Evolutionary conservation across 2,329 filamentous ascomycete genomes (phyloP), one percentile per base, ranked within the genome.

Genomic region (Coniochaeta ligniaria): DNA sequence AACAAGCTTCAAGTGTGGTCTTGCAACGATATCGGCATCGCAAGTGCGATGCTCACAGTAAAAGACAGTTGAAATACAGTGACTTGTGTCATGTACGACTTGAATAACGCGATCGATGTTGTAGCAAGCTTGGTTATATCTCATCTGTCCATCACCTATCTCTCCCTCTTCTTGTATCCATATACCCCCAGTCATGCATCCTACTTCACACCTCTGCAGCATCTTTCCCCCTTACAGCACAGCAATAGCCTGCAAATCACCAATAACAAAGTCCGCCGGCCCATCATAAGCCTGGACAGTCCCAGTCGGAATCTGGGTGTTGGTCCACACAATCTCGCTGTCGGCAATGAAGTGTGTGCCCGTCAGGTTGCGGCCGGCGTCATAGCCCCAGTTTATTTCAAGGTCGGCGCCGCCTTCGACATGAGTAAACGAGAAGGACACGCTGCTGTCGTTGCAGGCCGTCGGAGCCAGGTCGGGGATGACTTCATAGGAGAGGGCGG

Each of bases 391-490:
- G 54, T 57, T 38, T 6, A 57, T 17, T n/a, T 22, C 35, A 31
- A 57, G 54, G 35, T 57, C 11, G n/a, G 54, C 54, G 35, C 54
- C 54, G 54, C 54, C 54, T 4, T 57, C 54, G 54, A 38, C 35
- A 17, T 35, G 54, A 3, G 54, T 57, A 16, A 35, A 36, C n/a
- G 54, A 35, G 54, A 57, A n/a, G n/a, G 54, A 36, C 11, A 57
- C 54, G 31, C n/a, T 35, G 28, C 11, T 22, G 54, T 57, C 54
- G 31, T 20, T 24, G 33, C 54, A 57, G 31, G 31, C 54, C n/a
- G 54, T 57, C 8, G 54, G 33, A 11, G 28, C 14, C 3, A 57
- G 31, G n/a, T 57, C 54, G 14, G 54, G 54, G 17, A 57, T 26
- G 6, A 24, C 31, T 16, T 57, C 31, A 17, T 57, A 57, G n/a